Base-by-base conservation (phyloP, 345 rosid genomes). In the Eucalyptus regnans region DNA sequence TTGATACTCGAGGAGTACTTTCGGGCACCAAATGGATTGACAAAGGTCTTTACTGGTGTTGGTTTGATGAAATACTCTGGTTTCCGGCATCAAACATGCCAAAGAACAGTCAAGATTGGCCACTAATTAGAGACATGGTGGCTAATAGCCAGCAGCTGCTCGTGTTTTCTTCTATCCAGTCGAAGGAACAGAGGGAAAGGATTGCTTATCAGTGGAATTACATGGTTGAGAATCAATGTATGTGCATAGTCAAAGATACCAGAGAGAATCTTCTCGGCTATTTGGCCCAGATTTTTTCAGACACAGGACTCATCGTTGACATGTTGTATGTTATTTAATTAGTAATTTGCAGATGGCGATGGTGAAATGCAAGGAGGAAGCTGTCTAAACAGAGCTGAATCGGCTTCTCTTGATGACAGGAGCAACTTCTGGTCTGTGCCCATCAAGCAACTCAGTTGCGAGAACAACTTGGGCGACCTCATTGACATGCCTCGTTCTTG, bases 221-320 rank as follows among this genome's bases (percentile, higher is more conserved):
- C 94, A 96, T 95, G 97, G 96, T 94, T 52, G 98, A 95, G 92
- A 96, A 96, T 88, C 97, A 95, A 43, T 94, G 96, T 95, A 93
- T 33, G 27, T 52, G 22, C 79, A 87, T 58, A 76, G 48, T 41
- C 48, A 20, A 76, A 23, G 43, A 5, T 22, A 22, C 29, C 12
- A 41, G 25, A 76, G 84, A 41, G 84, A 76, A 41, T 20, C 15
- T 76, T 76, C 48, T 76, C 1, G 15, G 27, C 48, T 41, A 76
- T 76, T 20, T 22, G 84, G 84, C 84, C 23, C 29, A 76, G 25
- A 76, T 3, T 29, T 49, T 43, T 33, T n/a, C n/a, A 37, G 27
- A 51, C 9, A 33, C 13, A 9, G 3, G 5, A 76, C 12, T 20
- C 15, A 4, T 76, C 43, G 15, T 76, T 41, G 15, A 41, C 84